Percentiles rank a stretch among this genome's conserved stretches.
Conservation (phyloP, 2,329 filamentous ascomycete species). For the Fusarium graminum region DNA sequence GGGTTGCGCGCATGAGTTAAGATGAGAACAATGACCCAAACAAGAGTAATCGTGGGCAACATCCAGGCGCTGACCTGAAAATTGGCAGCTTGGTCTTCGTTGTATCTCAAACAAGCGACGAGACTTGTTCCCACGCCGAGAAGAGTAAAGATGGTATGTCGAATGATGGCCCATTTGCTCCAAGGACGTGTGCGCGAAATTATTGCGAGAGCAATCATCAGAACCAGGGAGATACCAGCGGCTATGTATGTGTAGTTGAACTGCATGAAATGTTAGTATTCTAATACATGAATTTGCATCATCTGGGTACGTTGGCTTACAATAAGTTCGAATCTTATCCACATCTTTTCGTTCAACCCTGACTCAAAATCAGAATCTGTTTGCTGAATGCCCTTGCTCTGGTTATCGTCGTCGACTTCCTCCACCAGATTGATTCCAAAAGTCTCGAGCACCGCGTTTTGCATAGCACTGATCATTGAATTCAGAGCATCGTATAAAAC, state of each 20-base stretch:
- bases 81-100: conserved; percentile 9
- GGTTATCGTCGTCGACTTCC: conserved; percentile 39
- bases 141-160: conserved; percentile 49
- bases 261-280: conserved; percentile 34
- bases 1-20: conserved; percentile 53
- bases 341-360: conserved; percentile 43
- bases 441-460: conserved; percentile 49
- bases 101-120: conserved; percentile 47
- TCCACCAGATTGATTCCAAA: conserved; percentile 52
- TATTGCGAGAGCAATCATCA: conserved; percentile 52
- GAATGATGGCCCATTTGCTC: conserved; percentile 52
- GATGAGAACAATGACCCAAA: conserved; percentile 53
- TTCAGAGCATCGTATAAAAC: conserved; percentile 23
- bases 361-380: conserved; percentile 40
- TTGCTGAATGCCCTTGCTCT: conserved; percentile 31
- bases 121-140: conserved; percentile 51
- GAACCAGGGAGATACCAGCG: conserved; percentile 50
- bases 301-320: conserved; percentile 39
- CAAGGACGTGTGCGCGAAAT: conserved; percentile 51
- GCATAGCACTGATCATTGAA: conserved; percentile 43
- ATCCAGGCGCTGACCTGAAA: conserved; percentile 52
- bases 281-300: not conserved
- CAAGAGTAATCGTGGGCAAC: conserved; percentile 52
- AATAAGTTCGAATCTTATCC: conserved; percentile 50
- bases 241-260: conserved; percentile 55